phyloP scores from a whole-genome alignment of 306 rosid species.

The Potentilla sterilis region DNA sequence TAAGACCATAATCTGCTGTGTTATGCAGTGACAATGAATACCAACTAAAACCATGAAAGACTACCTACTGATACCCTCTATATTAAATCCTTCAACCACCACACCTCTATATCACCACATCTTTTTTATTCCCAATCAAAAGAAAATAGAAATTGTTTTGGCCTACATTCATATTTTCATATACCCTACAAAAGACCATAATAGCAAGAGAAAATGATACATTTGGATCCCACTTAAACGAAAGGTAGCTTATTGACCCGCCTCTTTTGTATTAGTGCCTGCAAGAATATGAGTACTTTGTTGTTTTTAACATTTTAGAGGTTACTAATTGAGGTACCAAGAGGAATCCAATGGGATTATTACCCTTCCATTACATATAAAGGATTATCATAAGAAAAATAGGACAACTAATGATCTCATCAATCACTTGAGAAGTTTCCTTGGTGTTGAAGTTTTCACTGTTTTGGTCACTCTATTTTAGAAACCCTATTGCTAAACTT shows the following conservation, averaged over 20 bases:
- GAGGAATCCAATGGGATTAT: neutral
- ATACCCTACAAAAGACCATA: neutral
- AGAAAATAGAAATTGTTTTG: neutral
- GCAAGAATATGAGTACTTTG: neutral
- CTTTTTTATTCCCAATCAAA: neutral
- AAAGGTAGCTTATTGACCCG: neutral
- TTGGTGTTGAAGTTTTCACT: neutral
- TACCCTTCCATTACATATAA: neutral
- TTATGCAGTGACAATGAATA: constrained; percentile 10
- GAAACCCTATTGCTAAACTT: too few relatives aligned
- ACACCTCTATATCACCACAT: neutral
- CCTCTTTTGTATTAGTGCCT: neutral
- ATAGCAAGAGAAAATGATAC: neutral
- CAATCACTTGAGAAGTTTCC: neutral
- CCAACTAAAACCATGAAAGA: constrained; percentile 21
- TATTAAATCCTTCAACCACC: constrained; percentile 15
- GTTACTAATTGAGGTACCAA: neutral
- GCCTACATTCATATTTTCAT: constrained; percentile 2
- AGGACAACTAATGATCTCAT: neutral
- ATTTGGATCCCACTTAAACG: neutral
- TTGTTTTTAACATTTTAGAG: neutral
- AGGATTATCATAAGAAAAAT: neutral
- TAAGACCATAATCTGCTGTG: neutral
- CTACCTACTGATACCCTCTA: constrained; percentile 11
- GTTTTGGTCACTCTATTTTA: constrained; percentile 1